Evolutionary conservation across 164 flowering plant species (phyloP).

Genomic region (Macadamia integrifolia): DNA sequence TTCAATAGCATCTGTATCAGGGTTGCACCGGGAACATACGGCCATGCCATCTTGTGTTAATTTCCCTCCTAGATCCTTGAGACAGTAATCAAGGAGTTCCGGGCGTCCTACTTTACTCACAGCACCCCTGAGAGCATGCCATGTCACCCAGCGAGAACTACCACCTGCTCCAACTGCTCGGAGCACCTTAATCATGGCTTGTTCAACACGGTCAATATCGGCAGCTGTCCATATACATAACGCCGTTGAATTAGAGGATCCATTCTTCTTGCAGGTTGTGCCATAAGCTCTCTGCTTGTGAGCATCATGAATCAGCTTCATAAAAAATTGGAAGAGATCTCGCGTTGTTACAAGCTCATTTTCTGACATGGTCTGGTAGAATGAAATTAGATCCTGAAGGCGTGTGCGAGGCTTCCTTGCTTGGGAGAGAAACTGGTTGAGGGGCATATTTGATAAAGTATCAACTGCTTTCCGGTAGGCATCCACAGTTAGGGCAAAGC

Average conservation of each 20-base stretch:
- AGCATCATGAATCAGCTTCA: slow-evolving; percentile 35
- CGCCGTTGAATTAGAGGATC: slow-evolving; percentile 9
- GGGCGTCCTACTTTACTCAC: slow-evolving; percentile 45
- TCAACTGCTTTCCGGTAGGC: slow-evolving; percentile 49
- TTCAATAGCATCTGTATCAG: slow-evolving; percentile 45
- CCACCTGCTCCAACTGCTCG: slow-evolving; percentile 37
- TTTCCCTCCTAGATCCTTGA: slow-evolving; percentile 58
- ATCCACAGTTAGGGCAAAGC: slow-evolving; percentile 55
- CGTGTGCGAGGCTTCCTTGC: slow-evolving; percentile 37
- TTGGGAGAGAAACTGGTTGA: slow-evolving; percentile 35
- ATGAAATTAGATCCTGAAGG: slow-evolving; percentile 43
- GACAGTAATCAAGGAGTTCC: slow-evolving; percentile 27
- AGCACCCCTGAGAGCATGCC: slow-evolving; percentile 68
- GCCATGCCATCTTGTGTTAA: slow-evolving; percentile 34
- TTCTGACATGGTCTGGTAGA: slow-evolving; percentile 59
- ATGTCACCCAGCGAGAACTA: slow-evolving; percentile 56
- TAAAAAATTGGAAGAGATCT: slow-evolving; percentile 53
- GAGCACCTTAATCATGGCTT: slow-evolving; percentile 62
- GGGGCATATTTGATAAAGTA: slow-evolving; percentile 41
- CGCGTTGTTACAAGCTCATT: slow-evolving; percentile 37
- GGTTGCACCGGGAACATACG: slow-evolving; percentile 37
- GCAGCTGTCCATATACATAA: slow-evolving; percentile 41
- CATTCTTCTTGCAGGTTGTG: slow-evolving; percentile 18
- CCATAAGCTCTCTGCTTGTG: slow-evolving; percentile 15
- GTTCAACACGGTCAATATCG: slow-evolving; percentile 55